These are phyloP conservation scores for Davidsoniella virescens DNA, from an alignment of 2,329 filamentous ascomycete genomes.

Conservation along the genomic window DNA sequence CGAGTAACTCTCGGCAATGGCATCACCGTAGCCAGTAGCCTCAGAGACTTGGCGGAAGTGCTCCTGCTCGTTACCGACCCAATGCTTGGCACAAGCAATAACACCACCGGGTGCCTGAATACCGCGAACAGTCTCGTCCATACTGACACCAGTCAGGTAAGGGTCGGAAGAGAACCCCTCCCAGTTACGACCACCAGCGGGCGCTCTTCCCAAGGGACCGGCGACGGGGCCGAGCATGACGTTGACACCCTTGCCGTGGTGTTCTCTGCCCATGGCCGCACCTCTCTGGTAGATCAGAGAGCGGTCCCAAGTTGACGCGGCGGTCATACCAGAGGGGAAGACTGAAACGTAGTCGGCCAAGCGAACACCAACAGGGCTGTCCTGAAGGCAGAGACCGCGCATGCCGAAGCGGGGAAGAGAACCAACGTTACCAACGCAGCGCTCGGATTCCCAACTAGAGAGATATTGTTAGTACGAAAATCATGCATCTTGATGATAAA, in stretches of 20 bases:
- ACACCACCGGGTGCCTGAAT: conserved; percentile 72
- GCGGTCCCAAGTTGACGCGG: conserved; percentile 71
- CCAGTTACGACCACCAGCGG: conserved; percentile 41
- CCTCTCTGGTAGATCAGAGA: conserved; percentile 42
- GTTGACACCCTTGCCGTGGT: conserved; percentile 61
- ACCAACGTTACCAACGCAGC: conserved; percentile 64
- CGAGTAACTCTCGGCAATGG: conserved; percentile 43
- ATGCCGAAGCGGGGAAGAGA: conserved; percentile 54
- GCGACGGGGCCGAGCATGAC: conserved; percentile 42
- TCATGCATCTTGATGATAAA: background rate
- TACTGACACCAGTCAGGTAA: conserved; percentile 54
- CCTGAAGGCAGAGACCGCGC: conserved; percentile 67
- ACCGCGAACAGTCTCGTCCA: conserved; percentile 58
- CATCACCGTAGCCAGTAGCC: conserved; percentile 35
- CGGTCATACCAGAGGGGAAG: conserved; percentile 62
- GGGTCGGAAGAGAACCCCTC: conserved; percentile 57
- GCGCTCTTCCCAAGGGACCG: conserved; percentile 31
- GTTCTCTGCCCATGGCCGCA: conserved; percentile 39
- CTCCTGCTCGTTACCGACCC: conserved; percentile 60
- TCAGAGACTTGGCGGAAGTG: conserved; percentile 52
- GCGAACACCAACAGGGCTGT: conserved; percentile 67
- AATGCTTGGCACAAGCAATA: conserved; percentile 72
- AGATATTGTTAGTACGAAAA: background rate
- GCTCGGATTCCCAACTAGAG: conserved; percentile 34
- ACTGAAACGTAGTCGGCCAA: conserved; percentile 65